Evolutionary conservation across 2,329 filamentous ascomycete species (phyloP).

Genomic region (Alternaria gaisen): DNA sequence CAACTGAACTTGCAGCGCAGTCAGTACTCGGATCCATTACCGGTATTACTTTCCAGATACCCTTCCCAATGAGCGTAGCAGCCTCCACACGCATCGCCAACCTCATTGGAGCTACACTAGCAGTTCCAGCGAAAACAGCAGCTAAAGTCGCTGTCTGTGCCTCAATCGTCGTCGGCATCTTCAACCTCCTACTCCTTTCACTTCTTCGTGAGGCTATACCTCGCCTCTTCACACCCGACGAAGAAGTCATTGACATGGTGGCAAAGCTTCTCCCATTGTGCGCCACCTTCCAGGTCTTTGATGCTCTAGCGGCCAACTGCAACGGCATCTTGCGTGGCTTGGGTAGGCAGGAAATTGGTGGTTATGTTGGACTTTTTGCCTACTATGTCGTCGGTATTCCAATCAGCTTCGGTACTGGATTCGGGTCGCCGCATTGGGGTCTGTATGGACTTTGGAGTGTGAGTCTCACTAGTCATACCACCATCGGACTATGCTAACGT

Average conservation of each 20-base stretch:
- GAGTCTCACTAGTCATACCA: slow-evolving; percentile 22
- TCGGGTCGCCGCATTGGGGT: slow-evolving; percentile 78
- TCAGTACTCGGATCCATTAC: slow-evolving; percentile 82
- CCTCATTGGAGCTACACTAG: slow-evolving; percentile 85
- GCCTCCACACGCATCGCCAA: slow-evolving; percentile 90
- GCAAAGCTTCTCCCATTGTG: slow-evolving; percentile 78
- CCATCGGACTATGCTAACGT: slow-evolving; percentile 12
- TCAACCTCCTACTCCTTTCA: slow-evolving; percentile 78
- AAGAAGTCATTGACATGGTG: slow-evolving; percentile 72
- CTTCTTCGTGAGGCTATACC: slow-evolving; percentile 77
- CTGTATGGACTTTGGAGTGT: slow-evolving; percentile 79
- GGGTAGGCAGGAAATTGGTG: slow-evolving; percentile 87
- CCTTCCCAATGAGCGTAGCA: slow-evolving; percentile 90
- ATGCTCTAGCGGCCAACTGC: slow-evolving; percentile 79
- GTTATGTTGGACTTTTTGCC: slow-evolving; percentile 84
- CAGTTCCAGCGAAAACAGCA: slow-evolving; percentile 79
- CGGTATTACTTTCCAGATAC: slow-evolving; percentile 86
- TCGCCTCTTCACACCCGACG: slow-evolving; percentile 74
- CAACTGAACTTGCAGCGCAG: slow-evolving; percentile 84
- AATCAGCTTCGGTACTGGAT: slow-evolving; percentile 79
- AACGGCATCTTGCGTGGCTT: slow-evolving; percentile 88
- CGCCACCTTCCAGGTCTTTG: slow-evolving; percentile 89
- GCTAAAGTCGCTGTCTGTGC: slow-evolving; percentile 78
- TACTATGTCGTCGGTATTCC: slow-evolving; percentile 91
- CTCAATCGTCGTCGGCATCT: slow-evolving; percentile 74